These are phyloP conservation scores for Sordaria brevicollis DNA, from an alignment of 495 filamentous ascomycete species.

Conservation along the genomic window DNA sequence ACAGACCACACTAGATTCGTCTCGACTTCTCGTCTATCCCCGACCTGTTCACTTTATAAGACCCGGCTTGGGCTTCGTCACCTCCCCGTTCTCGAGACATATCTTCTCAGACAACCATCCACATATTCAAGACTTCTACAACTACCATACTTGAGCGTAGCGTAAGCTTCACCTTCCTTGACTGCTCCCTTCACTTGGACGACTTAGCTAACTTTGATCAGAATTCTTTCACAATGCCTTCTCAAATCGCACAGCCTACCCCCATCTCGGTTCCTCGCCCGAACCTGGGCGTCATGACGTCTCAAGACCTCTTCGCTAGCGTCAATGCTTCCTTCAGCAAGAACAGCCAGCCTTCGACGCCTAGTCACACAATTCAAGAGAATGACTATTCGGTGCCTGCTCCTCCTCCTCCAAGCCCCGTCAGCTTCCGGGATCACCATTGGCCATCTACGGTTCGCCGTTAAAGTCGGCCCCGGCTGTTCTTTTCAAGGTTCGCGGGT, in stretches of 20 bases:
- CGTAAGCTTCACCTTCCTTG: not conserved
- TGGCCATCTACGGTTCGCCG: conserved; percentile 27
- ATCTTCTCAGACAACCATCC: not conserved
- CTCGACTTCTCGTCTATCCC: not conserved
- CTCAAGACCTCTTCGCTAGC: conserved; percentile 38
- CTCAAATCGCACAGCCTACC: conserved; percentile 34
- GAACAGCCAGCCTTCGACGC: conserved; percentile 23
- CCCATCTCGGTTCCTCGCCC: conserved; percentile 32
- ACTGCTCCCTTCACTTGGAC: not conserved
- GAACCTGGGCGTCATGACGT: conserved; percentile 23
- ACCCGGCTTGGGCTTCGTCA: not conserved
- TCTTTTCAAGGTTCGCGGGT: not conserved
- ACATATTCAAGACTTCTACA: not conserved
- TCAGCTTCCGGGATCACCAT: conserved; percentile 34
- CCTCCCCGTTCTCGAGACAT: not conserved
- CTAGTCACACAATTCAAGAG: conserved; percentile 36
- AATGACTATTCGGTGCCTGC: conserved; percentile 40
- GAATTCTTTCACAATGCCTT: conserved; percentile 29
- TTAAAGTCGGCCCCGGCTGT: conserved; percentile 5
- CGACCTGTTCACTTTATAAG: not conserved
- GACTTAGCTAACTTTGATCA: not conserved
- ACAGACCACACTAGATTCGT: not conserved
- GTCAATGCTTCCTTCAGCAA: conserved; percentile 35
- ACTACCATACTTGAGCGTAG: not conserved
- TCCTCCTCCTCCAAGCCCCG: conserved; percentile 38